phyloP scores from a whole-genome alignment of 2,329 filamentous ascomycete species.

The Tolypocladium tundrense region DNA sequence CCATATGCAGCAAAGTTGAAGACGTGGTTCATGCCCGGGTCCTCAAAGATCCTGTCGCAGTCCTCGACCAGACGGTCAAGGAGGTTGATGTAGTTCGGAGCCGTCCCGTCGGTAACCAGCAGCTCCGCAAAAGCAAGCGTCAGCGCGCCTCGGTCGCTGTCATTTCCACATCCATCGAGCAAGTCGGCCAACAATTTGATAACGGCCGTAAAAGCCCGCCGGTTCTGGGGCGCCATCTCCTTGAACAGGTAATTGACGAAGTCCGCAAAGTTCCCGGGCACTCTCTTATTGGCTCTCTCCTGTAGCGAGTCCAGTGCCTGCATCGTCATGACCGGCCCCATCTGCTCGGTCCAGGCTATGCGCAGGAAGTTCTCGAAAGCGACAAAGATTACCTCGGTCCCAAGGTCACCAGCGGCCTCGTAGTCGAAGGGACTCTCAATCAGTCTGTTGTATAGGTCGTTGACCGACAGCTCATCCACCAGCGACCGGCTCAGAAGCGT shows the following conservation, averaged over 20 bases:
- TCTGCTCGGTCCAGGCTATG: constrained; percentile 78
- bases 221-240: constrained; percentile 59
- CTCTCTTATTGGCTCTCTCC: constrained; percentile 50
- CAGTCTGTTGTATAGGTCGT: constrained; percentile 81
- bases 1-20: constrained; percentile 27
- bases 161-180: constrained; percentile 81
- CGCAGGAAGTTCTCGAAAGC: constrained; percentile 90
- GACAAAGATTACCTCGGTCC: constrained; percentile 77
- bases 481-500: constrained; percentile 58
- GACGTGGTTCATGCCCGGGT: constrained; percentile 33
- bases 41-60: constrained; percentile 78
- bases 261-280: constrained; percentile 63
- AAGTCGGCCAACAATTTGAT: constrained; percentile 81
- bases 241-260: constrained; percentile 55
- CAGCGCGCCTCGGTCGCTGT: constrained; percentile 78
- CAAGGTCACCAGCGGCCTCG: constrained; percentile 63
- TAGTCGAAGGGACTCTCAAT: constrained; percentile 75
- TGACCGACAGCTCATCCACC: constrained; percentile 71
- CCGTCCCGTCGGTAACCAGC: constrained; percentile 64
- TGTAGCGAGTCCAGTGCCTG: constrained; percentile 67
- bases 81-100: constrained; percentile 77
- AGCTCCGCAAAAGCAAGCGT: constrained; percentile 85
- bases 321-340: constrained; percentile 72
- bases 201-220: constrained; percentile 70
- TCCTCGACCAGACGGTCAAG: constrained; percentile 85